Evolutionary conservation across 148 eudicot species (phyloP).

Genomic region (Rhododendron ovatum): DNA sequence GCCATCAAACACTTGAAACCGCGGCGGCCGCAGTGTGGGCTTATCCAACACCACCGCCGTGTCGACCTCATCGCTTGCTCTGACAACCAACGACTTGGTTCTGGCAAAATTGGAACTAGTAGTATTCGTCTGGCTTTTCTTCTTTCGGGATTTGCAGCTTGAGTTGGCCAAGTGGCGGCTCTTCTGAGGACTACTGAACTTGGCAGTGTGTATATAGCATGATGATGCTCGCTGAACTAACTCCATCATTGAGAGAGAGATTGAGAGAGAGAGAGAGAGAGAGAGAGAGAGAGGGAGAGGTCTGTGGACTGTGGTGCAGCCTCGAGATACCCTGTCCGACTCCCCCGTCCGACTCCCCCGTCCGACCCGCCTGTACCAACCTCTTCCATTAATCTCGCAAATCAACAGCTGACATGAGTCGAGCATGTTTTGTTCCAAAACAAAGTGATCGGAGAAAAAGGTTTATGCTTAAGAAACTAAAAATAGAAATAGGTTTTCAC

Average conservation of each 20-base stretch:
- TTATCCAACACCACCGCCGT: slow-evolving; percentile 41
- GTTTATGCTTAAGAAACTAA: no score
- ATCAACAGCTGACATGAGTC: no score
- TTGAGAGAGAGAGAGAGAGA: no score
- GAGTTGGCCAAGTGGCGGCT: slow-evolving; percentile 1
- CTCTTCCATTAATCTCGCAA: no score
- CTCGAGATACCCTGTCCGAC: no score
- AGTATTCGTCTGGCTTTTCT: background rate
- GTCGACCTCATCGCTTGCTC: slow-evolving; percentile 37
- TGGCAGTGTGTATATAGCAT: slow-evolving; percentile 18
- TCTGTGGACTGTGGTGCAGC: no score
- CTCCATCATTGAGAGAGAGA: slow-evolving; percentile 22
- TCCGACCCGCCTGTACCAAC: no score
- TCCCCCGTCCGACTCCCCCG: no score
- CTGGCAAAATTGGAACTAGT: slow-evolving; percentile 5
- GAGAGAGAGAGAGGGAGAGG: background rate
- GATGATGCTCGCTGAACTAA: slow-evolving; percentile 28
- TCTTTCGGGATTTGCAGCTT: background rate
- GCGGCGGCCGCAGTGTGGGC: slow-evolving; percentile 30
- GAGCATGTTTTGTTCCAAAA: no score
- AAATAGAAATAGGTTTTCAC: no score
- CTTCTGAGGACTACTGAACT: slow-evolving; percentile 10
- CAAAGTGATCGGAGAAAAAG: no score
- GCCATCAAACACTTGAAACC: slow-evolving; percentile 57
- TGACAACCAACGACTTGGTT: slow-evolving; percentile 13